Conservation (phyloP, 2,329 filamentous ascomycete genomes). For the Orbilia quercus region DNA sequence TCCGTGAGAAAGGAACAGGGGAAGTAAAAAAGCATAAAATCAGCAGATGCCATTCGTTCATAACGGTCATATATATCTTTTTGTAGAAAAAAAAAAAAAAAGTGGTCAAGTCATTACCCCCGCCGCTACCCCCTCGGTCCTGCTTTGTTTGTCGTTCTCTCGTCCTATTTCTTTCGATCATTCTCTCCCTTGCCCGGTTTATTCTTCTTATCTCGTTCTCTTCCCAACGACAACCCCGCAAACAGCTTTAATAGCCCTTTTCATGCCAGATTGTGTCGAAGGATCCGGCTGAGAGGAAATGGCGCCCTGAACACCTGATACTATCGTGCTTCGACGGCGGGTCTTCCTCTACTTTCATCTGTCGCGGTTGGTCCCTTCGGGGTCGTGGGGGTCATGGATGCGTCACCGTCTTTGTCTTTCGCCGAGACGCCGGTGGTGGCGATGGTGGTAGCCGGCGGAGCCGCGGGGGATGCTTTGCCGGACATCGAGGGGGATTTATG, state of each 20-base stretch:
- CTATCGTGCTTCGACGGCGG: conserved; percentile 52
- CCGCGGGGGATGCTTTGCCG: conserved; percentile 43
- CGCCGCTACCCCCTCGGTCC: neutral
- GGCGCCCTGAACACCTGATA: conserved; percentile 15
- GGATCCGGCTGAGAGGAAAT: neutral
- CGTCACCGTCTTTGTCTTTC: conserved; percentile 46
- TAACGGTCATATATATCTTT: conserved; percentile 38
- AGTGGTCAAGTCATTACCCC: conserved; percentile 18
- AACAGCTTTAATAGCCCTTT: neutral
- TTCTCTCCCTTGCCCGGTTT: neutral
- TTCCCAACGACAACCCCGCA: neutral
- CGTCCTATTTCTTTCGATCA: neutral
- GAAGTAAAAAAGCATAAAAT: conserved; percentile 18
- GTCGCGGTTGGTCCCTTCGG: conserved; percentile 23
- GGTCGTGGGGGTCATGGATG: conserved; percentile 43
- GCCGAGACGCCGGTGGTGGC: conserved; percentile 3
- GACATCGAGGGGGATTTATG: conserved; percentile 55
- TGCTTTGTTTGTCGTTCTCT: too few relatives aligned
- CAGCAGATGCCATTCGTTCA: conserved; percentile 35
- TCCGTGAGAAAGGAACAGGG: neutral
- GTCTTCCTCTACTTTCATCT: conserved; percentile 44
- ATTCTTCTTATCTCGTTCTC: neutral
- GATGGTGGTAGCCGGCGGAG: too few relatives aligned
- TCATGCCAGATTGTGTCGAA: neutral
- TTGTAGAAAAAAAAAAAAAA: too few relatives aligned